Base-by-base conservation (phyloP, 306 rosid species). In the Glycine soja region DNA sequence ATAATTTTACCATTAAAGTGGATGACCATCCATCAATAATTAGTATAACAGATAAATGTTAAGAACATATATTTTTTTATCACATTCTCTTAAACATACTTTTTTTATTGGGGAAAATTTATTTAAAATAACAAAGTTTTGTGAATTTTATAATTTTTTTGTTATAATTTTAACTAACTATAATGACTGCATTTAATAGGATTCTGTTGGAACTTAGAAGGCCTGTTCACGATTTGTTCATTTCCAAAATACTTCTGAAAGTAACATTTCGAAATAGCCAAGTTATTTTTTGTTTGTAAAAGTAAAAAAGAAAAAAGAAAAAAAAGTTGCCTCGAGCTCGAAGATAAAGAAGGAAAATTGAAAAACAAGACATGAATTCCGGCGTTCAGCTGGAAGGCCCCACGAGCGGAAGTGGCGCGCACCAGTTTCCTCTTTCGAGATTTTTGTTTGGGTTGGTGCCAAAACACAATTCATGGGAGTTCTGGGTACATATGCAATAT, bases 361-460 rank as follows among this genome's bases (percentile, higher is more conserved):
- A 24, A 42, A 45, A 45, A 4, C 30, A 13, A 14, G 24, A 59
- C 47, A 24, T 14, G 40, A 34, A 79, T 61, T 61, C 38, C 67
- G 67, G 67, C 42, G 9, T 8, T 61, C 15, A 61, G 59, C 30
- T 24, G 30, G 2, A 24, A 7, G 80, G 61, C 58, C 79, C 84
- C 74, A 42, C 67, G 9, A 62, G 68, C 16, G 45, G 68, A 13
- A 74, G 80, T 54, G 65, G 73, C 42, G 75, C 63, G 57, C 66
- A 19, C 38, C n/a, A 42, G 14, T 65, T 4, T 13, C 13, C 48
- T 14, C 15, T 19, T 30, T 61, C 8, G 9, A 67, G 30, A 24
- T 24, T 24, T 24, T 24, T 24, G 30, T 24, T 24, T 24, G 30
- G 30, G 48, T 18, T 61, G 15, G 4, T 4, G 15, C 42, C 8